Evolutionary conservation across 164 flowering plant species (phyloP).

Genomic region (Macadamia tetraphylla): DNA sequence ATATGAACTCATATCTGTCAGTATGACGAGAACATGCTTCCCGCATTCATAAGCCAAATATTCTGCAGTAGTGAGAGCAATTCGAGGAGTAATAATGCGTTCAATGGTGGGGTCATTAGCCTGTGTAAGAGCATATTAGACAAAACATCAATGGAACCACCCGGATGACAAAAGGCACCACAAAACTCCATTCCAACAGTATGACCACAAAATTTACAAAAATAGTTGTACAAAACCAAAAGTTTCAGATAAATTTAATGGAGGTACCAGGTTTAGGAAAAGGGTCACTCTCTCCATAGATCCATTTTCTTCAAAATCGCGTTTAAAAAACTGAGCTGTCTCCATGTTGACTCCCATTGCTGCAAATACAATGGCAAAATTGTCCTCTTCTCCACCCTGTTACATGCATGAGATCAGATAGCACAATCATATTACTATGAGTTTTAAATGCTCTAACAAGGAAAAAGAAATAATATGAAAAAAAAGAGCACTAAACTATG

Average conservation of each 20-base stretch:
- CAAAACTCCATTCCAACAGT: neutral
- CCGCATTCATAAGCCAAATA: conserved; percentile 98
- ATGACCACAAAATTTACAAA: neutral
- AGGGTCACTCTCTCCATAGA: conserved; percentile 99
- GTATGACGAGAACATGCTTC: conserved; percentile 92
- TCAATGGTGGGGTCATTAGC: conserved; percentile 99
- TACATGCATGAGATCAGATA: conserved; percentile 4
- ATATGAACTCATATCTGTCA: conserved; percentile 97
- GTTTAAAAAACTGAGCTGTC: conserved; percentile 96
- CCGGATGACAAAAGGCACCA: neutral
- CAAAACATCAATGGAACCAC: neutral
- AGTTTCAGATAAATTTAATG: neutral
- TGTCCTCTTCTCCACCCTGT: conserved; percentile 86
- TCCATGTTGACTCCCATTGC: conserved; percentile 99
- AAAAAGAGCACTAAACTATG: neutral
- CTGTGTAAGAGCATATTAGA: conserved; percentile 33
- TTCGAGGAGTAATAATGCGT: conserved; percentile 93
- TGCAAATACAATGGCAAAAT: conserved; percentile 98
- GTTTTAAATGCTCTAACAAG: neutral
- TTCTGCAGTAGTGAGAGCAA: conserved; percentile 97
- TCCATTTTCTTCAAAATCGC: conserved; percentile 99
- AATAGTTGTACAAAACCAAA: neutral
- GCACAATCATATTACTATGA: neutral
- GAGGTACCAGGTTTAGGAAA: conserved; percentile 76
- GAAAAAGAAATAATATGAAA: neutral